Evolutionary conservation across 2,329 filamentous ascomycete species (phyloP).

Genomic region (Albophoma yamanashiensis): DNA sequence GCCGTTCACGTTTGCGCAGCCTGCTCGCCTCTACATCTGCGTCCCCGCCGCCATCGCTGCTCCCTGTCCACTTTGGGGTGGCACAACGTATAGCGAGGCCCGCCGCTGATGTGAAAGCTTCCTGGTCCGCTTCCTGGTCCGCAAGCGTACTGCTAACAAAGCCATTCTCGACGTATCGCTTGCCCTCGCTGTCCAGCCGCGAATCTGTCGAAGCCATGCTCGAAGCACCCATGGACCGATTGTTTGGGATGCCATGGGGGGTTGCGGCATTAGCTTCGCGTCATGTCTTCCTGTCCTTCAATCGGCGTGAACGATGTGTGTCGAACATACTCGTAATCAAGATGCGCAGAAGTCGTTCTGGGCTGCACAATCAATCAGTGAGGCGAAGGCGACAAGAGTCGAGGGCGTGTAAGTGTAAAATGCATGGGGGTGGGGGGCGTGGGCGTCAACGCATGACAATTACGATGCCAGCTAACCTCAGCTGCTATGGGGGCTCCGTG

Average conservation of each 20-base stretch:
- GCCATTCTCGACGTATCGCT: background rate
- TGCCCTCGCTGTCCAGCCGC: background rate
- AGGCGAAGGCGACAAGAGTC: background rate
- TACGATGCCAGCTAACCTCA: background rate
- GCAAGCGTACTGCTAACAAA: background rate
- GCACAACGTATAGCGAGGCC: background rate
- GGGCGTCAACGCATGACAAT: background rate
- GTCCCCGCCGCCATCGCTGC: background rate
- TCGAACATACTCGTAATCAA: background rate
- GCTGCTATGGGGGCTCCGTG: background rate
- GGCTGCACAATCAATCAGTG: background rate
- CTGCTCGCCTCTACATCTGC: background rate
- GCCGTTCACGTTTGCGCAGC: background rate
- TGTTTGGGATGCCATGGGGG: background rate
- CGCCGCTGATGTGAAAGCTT: background rate
- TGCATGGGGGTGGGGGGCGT: background rate
- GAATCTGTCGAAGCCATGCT: background rate
- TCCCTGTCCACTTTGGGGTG: background rate
- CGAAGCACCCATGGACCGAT: background rate
- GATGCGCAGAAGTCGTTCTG: background rate
- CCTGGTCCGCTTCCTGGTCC: background rate
- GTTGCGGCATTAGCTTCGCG: background rate
- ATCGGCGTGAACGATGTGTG: background rate
- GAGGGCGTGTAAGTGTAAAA: background rate
- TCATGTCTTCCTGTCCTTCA: background rate